These are phyloP conservation scores for Emydomyces testavorans DNA, from an alignment of 2,329 filamentous ascomycete species.

Conservation along the genomic window DNA sequence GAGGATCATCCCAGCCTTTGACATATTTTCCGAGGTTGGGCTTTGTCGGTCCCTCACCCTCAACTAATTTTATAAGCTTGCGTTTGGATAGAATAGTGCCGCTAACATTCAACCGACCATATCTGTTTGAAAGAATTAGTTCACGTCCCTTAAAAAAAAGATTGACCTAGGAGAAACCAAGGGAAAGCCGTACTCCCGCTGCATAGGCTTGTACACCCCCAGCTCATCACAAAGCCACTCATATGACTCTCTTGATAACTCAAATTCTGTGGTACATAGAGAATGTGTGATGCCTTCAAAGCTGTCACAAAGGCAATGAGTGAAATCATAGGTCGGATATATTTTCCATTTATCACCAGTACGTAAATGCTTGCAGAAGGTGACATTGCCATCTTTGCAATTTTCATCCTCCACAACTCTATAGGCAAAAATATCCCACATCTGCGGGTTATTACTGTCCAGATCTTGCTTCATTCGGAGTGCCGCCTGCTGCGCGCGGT, in stretches of 20 bases:
- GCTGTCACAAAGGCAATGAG: slow-evolving; percentile 81
- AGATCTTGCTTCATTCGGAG: slow-evolving; percentile 85
- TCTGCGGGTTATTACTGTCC: slow-evolving; percentile 76
- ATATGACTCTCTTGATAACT: slow-evolving; percentile 72
- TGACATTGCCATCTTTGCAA: too few relatives aligned
- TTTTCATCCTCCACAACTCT: slow-evolving; percentile 51
- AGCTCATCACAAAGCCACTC: slow-evolving; percentile 78
- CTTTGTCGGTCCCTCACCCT: too few relatives aligned
- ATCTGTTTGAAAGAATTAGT: slow-evolving; percentile 20
- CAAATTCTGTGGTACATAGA: slow-evolving; percentile 86
- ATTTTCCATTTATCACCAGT: slow-evolving; percentile 80
- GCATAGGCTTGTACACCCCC: slow-evolving; percentile 82
- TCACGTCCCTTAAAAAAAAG: too few relatives aligned
- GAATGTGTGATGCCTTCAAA: slow-evolving; percentile 88
- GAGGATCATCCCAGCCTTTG: slow-evolving; percentile 63
- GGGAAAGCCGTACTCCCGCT: slow-evolving; percentile 64
- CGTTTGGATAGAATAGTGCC: slow-evolving; percentile 76
- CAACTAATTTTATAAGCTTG: slow-evolving; percentile 63
- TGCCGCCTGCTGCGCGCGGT: slow-evolving; percentile 70
- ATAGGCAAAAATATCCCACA: slow-evolving; percentile 94
- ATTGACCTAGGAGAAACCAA: not conserved
- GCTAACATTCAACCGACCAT: slow-evolving; percentile 58
- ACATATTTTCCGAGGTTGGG: too few relatives aligned
- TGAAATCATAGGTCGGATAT: slow-evolving; percentile 90
- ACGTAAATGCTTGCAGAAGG: too few relatives aligned